Base-by-base conservation (phyloP, 768 basidiomycete species). In the Rossbeevera mucosa region DNA sequence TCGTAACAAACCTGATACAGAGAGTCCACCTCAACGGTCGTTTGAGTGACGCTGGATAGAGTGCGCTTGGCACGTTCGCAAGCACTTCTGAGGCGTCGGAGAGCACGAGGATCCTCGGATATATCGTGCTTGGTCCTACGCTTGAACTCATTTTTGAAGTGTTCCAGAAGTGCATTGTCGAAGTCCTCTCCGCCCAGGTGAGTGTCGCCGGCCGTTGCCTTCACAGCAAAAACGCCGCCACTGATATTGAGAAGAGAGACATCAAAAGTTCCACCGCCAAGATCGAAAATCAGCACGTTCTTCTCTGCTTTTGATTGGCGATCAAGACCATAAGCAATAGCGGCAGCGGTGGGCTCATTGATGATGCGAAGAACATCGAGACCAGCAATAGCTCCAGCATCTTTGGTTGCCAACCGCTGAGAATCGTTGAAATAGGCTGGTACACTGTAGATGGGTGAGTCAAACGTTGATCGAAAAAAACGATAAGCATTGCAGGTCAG, bases 361-460 rank as follows among this genome's bases (percentile, higher is more conserved):
- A 99, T 99, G 80, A 99, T 99, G 76, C 96, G 95, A 74, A 99
- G 91, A 64, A 99, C 94, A 69, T 99, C 94, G 57, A 99, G 91
- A 58, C 96, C 96, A 65, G 96, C 83, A 62, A 99, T 99, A 63
- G 90, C 81, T 73, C 96, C 96, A 57, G 96, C 96, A 74, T 99
- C 96, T 77, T 98, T 98, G 72, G 96, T 98, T 47, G 96, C 95
- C 58, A 96, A 80, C 78, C 96, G 94, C 71, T 99, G 96, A 24
- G 96, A 99, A 78, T 98, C 96, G 74, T 99, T 99, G 82, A 98
- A 98, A 81, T 98, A 99, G 58, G 96, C 96, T 40, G 96, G 96
- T 61, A 98, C 96, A 46, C 86, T 88, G 59, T 14, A 13, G 18
- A 49, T n/a, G n/a, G 14, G 36, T 6, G 36, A 38, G 18, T 38